These are phyloP conservation scores for Torulaspora microellipsoides DNA, from an alignment of 805 yeast genomes.

Conservation along the genomic window DNA sequence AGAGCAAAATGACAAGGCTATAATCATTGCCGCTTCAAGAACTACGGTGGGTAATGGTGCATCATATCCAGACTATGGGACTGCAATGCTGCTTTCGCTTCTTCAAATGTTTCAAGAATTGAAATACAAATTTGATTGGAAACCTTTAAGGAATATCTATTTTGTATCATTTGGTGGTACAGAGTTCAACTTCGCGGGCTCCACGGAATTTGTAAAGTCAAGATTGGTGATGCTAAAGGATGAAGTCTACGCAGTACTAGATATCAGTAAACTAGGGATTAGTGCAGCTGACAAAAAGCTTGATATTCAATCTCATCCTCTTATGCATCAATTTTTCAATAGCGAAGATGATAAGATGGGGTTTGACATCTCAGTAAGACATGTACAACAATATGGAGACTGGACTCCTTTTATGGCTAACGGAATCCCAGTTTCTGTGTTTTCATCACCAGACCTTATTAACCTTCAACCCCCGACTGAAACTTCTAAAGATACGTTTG, in stretches of 20 bases:
- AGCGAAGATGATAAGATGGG: slow-evolving; percentile 29
- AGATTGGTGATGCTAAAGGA: slow-evolving; percentile 48
- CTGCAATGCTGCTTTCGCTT: slow-evolving; percentile 65
- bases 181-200: slow-evolving; percentile 76
- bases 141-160: slow-evolving; percentile 74
- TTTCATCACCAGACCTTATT: slow-evolving; percentile 21
- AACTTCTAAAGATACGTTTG: slow-evolving; percentile 63
- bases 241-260: slow-evolving; percentile 67
- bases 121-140: slow-evolving; percentile 66
- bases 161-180: slow-evolving; percentile 83
- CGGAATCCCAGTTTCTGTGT: slow-evolving; percentile 46
- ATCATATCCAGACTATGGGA: slow-evolving; percentile 64
- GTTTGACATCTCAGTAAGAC: slow-evolving; percentile 24
- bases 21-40: slow-evolving; percentile 78
- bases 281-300: slow-evolving; percentile 55
- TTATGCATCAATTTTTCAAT: slow-evolving; percentile 47
- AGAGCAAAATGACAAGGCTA: slow-evolving; percentile 69
- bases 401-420: slow-evolving; percentile 58
- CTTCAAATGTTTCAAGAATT: slow-evolving; percentile 62
- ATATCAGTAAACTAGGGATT: slow-evolving; percentile 45
- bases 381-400: slow-evolving; percentile 49
- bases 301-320: slow-evolving; percentile 59
- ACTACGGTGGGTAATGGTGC: slow-evolving; percentile 80
- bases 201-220: slow-evolving; percentile 69
- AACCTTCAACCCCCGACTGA: slow-evolving; percentile 49